Evolutionary conservation across 805 yeast genomes (phyloP).

Genomic region (Wickerhamiella lipophila): DNA sequence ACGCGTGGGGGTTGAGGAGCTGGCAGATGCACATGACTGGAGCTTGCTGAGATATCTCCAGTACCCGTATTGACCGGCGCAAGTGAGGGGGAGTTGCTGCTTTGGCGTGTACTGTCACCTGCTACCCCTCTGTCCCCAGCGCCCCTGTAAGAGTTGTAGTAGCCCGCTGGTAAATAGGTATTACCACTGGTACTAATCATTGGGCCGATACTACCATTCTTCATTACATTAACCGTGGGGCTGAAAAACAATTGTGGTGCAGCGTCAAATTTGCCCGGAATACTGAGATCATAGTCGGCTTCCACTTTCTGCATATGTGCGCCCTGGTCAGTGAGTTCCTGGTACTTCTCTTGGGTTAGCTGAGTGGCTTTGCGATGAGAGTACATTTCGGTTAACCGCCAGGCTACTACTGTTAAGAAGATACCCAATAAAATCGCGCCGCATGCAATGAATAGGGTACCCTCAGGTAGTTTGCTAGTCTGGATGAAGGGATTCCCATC

Average conservation of each 20-base stretch:
- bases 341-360: constrained; percentile 28
- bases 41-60: neutral
- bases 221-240: constrained; percentile 66
- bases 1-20: neutral
- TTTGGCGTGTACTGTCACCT: neutral
- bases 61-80: neutral
- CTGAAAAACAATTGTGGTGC: constrained; percentile 44
- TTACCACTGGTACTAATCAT: constrained; percentile 12
- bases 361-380: constrained; percentile 42
- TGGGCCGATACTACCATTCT: constrained; percentile 26
- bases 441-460: constrained; percentile 73
- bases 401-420: constrained; percentile 37
- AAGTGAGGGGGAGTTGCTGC: neutral
- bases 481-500: constrained; percentile 52
- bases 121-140: neutral
- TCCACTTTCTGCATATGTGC: constrained; percentile 13
- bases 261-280: constrained; percentile 4
- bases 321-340: constrained; percentile 13
- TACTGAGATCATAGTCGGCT: constrained; percentile 9
- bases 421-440: constrained; percentile 57
- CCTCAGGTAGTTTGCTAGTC: constrained; percentile 43
- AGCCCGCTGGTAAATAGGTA: constrained; percentile 19
- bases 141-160: constrained; percentile 11
- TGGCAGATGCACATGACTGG: neutral
- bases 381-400: constrained; percentile 39